Percentiles rank a stretch among this genome's conserved stretches.
Conservation (phyloP, 345 rosid genomes). For the Boechera retrofracta region DNA sequence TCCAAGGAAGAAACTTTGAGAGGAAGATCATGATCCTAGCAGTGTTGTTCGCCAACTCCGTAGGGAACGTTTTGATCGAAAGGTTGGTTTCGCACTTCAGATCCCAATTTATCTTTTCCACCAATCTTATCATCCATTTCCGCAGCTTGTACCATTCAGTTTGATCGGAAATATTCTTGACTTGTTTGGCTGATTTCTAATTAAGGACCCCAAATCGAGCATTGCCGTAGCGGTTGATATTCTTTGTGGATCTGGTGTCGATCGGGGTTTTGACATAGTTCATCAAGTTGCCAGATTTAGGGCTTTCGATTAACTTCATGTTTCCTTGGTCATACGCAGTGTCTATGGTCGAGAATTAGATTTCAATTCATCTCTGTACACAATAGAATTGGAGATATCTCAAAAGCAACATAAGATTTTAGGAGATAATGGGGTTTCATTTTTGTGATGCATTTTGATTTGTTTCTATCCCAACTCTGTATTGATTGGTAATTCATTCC, state of each 20-base stretch:
- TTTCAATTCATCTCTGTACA: neutral
- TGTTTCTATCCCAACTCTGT: constrained; percentile 5
- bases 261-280: neutral
- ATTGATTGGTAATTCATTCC: neutral
- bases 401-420: neutral
- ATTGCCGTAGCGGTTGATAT: neutral
- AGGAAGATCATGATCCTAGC: constrained; percentile 64
- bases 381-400: neutral
- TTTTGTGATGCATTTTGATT: neutral
- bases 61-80: constrained; percentile 74
- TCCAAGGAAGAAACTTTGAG: neutral
- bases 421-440: neutral
- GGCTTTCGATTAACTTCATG: neutral
- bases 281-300: neutral
- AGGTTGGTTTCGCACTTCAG: constrained; percentile 48
- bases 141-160: neutral
- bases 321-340: neutral
- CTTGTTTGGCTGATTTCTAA: neutral
- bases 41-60: constrained; percentile 67
- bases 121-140: neutral
- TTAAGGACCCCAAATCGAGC: neutral
- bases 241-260: constrained; percentile 9
- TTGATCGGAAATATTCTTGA: constrained; percentile 4
- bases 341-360: constrained; percentile 11
- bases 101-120: neutral